Conservation (phyloP, 108 stramenopile genomes). For the Conticribra weissflogii region DNA sequence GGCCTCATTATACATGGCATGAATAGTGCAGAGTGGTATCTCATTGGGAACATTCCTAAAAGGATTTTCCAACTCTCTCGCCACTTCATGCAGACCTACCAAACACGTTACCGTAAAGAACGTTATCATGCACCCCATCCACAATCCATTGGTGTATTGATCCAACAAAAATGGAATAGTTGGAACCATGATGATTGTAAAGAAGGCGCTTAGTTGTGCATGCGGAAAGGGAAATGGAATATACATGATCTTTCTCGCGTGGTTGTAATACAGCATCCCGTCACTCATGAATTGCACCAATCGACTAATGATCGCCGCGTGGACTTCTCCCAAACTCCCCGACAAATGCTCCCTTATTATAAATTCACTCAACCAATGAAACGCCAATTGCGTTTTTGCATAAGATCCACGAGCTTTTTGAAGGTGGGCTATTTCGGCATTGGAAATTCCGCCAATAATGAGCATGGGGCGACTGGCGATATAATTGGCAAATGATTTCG, state of each 20-base stretch:
- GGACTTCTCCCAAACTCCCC: conserved; percentile 64
- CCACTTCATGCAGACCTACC: conserved; percentile 72
- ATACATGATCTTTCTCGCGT: conserved; percentile 74
- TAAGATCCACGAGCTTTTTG: conserved; percentile 71
- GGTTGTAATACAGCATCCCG: conserved; percentile 77
- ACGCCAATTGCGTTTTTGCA: conserved; percentile 72
- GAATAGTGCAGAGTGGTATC: conserved; percentile 66
- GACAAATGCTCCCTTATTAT: conserved; percentile 70
- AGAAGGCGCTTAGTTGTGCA: conserved; percentile 71
- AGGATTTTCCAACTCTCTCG: conserved; percentile 78
- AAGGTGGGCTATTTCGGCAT: conserved; percentile 63
- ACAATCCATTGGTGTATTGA: conserved; percentile 53
- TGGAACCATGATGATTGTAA: conserved; percentile 50
- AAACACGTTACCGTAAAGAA: conserved; percentile 68
- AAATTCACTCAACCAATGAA: conserved; percentile 71
- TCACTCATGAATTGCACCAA: conserved; percentile 73
- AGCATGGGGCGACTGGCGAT: conserved; percentile 66
- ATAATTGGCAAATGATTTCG: conserved; percentile 48
- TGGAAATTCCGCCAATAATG: conserved; percentile 77
- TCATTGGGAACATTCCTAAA: conserved; percentile 84
- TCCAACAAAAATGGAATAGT: conserved; percentile 72
- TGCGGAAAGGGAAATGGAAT: conserved; percentile 84
- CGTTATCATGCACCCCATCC: conserved; percentile 48
- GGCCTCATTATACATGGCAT: conserved; percentile 60
- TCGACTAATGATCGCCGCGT: conserved; percentile 69